A percentile compares a stretch with the other conserved stretches of the same genome.
Conservation (phyloP, 495 filamentous ascomycete species). For the Penicillium cataractarum region DNA sequence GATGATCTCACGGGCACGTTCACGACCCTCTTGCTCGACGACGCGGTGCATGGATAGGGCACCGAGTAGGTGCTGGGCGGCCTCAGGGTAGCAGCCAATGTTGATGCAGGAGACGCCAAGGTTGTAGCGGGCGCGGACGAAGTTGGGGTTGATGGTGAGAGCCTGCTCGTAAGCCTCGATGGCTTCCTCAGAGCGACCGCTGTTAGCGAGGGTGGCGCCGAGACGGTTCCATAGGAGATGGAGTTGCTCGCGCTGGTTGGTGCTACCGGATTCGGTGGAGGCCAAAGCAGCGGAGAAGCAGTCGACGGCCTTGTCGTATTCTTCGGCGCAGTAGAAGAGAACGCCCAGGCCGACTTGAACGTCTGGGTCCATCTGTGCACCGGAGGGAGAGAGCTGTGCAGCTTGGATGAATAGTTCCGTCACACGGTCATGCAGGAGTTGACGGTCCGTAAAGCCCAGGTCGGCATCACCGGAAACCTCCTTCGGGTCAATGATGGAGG, state of each 20-base stretch:
- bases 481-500: constrained; percentile 67
- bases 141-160: constrained; percentile 85
- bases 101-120: constrained; percentile 97
- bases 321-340: constrained; percentile 95
- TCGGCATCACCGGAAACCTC: constrained; percentile 72
- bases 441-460: constrained; percentile 89
- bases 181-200: constrained; percentile 88
- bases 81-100: constrained; percentile 91
- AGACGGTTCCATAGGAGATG: constrained; percentile 98
- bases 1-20: constrained; percentile 82
- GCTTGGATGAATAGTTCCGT: constrained; percentile 89
- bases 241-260: constrained; percentile 74
- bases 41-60: constrained; percentile 96
- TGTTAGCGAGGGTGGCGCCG: constrained; percentile 94
- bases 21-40: constrained; percentile 80
- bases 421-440: constrained; percentile 85
- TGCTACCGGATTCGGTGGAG: constrained; percentile 73
- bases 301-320: constrained; percentile 98
- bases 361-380: constrained; percentile 92
- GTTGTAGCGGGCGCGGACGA: constrained; percentile 96
- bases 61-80: constrained; percentile 91
- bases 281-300: constrained; percentile 92
- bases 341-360: constrained; percentile 97
- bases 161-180: constrained; percentile 96
- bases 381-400: constrained; percentile 85